phyloP scores from a whole-genome alignment of 768 basidiomycete genomes.

The Tricholoma terreum region DNA sequence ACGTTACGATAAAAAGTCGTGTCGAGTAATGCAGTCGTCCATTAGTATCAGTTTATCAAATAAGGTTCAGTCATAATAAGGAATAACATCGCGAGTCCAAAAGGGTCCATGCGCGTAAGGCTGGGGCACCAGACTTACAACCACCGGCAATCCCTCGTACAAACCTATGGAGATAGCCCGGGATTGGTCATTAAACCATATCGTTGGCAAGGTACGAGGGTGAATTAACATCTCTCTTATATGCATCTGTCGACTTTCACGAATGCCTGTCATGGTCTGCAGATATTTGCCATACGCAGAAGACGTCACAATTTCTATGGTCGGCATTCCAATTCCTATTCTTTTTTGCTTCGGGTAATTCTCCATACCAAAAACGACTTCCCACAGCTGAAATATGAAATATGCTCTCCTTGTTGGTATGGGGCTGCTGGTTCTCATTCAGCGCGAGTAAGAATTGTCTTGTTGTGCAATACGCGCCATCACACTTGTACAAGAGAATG shows the following conservation, averaged over 20 bases:
- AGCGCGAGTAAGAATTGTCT: slow-evolving; percentile 60
- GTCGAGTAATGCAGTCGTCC: too few species aligned
- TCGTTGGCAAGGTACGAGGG: slow-evolving; percentile 95
- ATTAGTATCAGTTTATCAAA: too few species aligned
- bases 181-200: too few species aligned
- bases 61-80: too few species aligned
- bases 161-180: too few species aligned
- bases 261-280: too few species aligned
- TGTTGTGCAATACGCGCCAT: slow-evolving; percentile 3
- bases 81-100: too few species aligned
- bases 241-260: background rate
- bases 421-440: slow-evolving; percentile 78
- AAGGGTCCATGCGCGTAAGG: too few species aligned
- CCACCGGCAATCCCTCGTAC: too few species aligned
- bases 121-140: too few species aligned
- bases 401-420: slow-evolving; percentile 84
- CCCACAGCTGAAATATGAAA: slow-evolving; percentile 90
- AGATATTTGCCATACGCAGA: slow-evolving; percentile 95
- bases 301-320: slow-evolving; percentile 96
- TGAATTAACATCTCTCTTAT: slow-evolving; percentile 49
- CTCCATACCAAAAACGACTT: slow-evolving; percentile 73
- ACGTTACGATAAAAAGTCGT: too few species aligned
- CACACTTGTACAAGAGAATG: too few species aligned
- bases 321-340: slow-evolving; percentile 37
- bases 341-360: slow-evolving; percentile 4